Evolutionary conservation across 2,329 filamentous ascomycete species (phyloP).

Genomic region (Pseudogymnoascus sp.): DNA sequence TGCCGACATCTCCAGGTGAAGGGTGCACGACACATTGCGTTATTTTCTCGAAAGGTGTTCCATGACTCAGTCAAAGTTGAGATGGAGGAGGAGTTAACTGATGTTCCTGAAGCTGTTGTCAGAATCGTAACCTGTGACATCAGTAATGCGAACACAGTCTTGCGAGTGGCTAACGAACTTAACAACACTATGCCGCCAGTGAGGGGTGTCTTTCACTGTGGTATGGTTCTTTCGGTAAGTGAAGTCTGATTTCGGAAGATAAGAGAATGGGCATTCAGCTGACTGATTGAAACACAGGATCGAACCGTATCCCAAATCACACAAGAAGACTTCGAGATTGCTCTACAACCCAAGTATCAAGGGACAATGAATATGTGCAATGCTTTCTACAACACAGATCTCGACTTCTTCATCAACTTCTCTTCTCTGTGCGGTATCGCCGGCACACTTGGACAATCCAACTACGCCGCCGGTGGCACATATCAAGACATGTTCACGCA

Average conservation of each 20-base stretch:
- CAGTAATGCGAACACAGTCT: neutral
- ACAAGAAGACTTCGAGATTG: neutral
- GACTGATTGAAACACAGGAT: neutral
- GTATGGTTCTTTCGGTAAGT: constrained; percentile 10
- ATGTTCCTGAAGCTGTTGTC: constrained; percentile 8
- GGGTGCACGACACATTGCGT: constrained; percentile 34
- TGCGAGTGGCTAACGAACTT: neutral
- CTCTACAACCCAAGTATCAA: neutral
- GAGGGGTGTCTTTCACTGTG: constrained; percentile 13
- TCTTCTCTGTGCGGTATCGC: constrained; percentile 12
- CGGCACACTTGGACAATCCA: constrained; percentile 13
- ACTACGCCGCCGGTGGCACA: constrained; percentile 14
- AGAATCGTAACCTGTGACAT: neutral
- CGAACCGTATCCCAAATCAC: neutral
- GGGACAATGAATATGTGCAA: neutral
- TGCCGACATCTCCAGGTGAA: constrained; percentile 31
- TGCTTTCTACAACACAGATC: constrained; percentile 9
- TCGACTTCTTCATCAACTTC: constrained; percentile 15
- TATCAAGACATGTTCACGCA: neutral
- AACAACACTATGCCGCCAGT: constrained; percentile 10
- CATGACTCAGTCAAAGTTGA: constrained; percentile 15
- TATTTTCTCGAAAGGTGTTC: constrained; percentile 23
- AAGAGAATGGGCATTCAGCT: neutral
- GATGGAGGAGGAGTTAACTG: neutral
- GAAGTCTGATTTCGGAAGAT: neutral